Percentiles rank a stretch among this genome's conserved stretches.
Conservation (phyloP, 208 protist genomes). For the Trypanosoma cruzi region DNA sequence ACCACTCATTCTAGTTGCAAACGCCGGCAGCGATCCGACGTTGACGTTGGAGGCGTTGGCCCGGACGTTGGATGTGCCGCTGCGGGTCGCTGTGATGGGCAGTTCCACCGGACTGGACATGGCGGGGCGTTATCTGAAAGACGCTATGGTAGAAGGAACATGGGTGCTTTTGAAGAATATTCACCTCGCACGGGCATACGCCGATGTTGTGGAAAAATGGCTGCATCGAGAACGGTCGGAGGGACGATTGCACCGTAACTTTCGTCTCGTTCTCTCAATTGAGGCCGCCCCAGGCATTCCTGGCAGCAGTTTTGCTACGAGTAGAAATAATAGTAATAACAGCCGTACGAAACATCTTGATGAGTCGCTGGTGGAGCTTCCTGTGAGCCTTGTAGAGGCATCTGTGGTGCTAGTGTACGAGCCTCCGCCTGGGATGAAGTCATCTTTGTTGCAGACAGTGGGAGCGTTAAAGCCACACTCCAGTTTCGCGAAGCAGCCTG, state of each 20-base stretch:
- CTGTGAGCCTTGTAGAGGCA: slow-evolving; percentile 72
- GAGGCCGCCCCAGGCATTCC: slow-evolving; percentile 52
- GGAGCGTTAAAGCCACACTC: slow-evolving; percentile 17
- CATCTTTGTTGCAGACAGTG: slow-evolving; percentile 36
- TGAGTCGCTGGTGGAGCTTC: slow-evolving; percentile 34
- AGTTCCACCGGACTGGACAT: slow-evolving; percentile 92
- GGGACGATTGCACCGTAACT: slow-evolving; percentile 67
- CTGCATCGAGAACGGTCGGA: slow-evolving; percentile 89
- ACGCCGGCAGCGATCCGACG: slow-evolving; percentile 95
- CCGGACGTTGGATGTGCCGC: slow-evolving; percentile 39
- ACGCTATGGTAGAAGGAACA: slow-evolving; percentile 73
- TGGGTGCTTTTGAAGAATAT: slow-evolving; percentile 99
- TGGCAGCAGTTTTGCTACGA: slow-evolving; percentile 30
- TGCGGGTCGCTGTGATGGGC: slow-evolving; percentile 95
- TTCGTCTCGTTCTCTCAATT: slow-evolving; percentile 97
- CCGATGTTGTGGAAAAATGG: slow-evolving; percentile 95
- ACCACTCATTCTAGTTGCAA: slow-evolving; percentile 87
- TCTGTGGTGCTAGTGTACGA: slow-evolving; percentile 95
- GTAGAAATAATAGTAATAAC: background rate
- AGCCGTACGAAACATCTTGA: background rate
- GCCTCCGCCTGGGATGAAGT: slow-evolving; percentile 95
- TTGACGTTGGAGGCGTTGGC: slow-evolving; percentile 92
- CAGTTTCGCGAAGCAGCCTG: background rate
- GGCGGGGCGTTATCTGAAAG: slow-evolving; percentile 92
- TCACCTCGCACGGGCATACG: slow-evolving; percentile 96